These are phyloP conservation scores for Nicotiana tabacum DNA, from an alignment of 257 asterid genomes.

Conservation along the genomic window DNA sequence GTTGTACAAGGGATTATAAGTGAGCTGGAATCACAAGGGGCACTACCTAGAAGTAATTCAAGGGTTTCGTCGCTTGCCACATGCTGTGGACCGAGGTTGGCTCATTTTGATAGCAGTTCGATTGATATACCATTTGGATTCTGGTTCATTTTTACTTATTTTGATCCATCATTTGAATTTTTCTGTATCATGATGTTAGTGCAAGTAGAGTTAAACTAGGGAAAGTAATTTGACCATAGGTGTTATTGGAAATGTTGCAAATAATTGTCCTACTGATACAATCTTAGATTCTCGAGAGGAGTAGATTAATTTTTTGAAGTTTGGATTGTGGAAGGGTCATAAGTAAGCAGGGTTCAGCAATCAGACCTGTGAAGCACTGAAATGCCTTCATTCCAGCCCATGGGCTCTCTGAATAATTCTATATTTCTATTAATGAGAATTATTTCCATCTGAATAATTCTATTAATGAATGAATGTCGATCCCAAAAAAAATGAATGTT, in stretches of 20 bases:
- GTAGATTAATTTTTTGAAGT: background rate
- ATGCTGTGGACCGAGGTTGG: constrained; percentile 98
- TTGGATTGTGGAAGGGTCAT: background rate
- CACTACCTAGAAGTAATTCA: constrained; percentile 97
- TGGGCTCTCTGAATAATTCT: background rate
- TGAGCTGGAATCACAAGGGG: constrained; percentile 98
- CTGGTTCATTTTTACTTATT: background rate
- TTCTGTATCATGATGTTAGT: background rate
- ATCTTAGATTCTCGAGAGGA: background rate
- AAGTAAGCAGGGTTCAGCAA: background rate
- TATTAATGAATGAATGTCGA: background rate
- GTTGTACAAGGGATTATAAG: constrained; percentile 98
- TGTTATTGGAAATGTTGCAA: background rate
- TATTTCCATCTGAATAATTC: background rate
- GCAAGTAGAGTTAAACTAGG: background rate
- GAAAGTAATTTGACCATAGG: background rate
- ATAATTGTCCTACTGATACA: background rate
- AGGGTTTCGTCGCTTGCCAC: constrained; percentile 99
- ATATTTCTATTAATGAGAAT: too few relatives aligned
- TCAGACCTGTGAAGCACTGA: background rate
- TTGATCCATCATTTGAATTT: background rate
- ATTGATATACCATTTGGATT: background rate
- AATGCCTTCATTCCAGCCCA: background rate
- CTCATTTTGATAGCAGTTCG: constrained; percentile 5
- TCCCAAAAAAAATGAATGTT: background rate